These are phyloP conservation scores for Echium plantagineum DNA, from an alignment of 257 asterid species.

Conservation along the genomic window DNA sequence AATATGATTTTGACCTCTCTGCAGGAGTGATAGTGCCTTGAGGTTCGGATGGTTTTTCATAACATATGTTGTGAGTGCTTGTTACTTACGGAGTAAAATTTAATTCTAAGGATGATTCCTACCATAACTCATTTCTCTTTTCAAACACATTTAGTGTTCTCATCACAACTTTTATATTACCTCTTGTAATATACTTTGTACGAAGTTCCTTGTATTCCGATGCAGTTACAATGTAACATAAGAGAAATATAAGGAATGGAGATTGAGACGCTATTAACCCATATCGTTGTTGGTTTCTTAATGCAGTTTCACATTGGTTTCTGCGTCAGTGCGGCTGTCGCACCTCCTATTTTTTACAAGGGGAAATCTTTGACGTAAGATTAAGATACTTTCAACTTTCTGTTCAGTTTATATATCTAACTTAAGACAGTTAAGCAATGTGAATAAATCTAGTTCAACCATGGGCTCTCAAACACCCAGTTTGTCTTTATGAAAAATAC, in stretches of 20 bases:
- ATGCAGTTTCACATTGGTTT: conserved; percentile 87
- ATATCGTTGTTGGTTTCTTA: conserved; percentile 9
- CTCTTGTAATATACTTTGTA: background rate
- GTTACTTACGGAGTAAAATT: background rate
- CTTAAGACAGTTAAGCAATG: background rate
- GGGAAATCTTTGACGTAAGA: conserved; percentile 88
- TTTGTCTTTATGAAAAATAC: too few relatives aligned
- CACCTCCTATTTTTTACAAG: conserved; percentile 85
- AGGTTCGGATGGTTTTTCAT: conserved; percentile 91
- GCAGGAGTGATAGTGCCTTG: conserved; percentile 93
- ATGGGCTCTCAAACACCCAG: too few relatives aligned
- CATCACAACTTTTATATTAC: background rate
- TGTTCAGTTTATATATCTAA: background rate
- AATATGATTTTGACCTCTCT: conserved; percentile 1
- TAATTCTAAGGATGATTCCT: too few relatives aligned
- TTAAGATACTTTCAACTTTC: background rate
- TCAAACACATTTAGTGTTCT: too few relatives aligned
- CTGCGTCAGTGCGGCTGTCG: conserved; percentile 95
- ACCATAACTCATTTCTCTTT: too few relatives aligned
- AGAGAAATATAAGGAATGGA: background rate
- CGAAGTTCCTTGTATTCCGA: background rate
- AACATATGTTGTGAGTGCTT: conserved; percentile 60
- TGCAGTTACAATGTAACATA: too few relatives aligned
- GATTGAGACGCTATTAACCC: background rate
- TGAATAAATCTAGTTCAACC: background rate